Percentiles rank a stretch among this genome's conserved stretches.
These are phyloP conservation scores for Fusarium citri DNA, from an alignment of 2,329 filamentous ascomycete species.

Conservation along the genomic window DNA sequence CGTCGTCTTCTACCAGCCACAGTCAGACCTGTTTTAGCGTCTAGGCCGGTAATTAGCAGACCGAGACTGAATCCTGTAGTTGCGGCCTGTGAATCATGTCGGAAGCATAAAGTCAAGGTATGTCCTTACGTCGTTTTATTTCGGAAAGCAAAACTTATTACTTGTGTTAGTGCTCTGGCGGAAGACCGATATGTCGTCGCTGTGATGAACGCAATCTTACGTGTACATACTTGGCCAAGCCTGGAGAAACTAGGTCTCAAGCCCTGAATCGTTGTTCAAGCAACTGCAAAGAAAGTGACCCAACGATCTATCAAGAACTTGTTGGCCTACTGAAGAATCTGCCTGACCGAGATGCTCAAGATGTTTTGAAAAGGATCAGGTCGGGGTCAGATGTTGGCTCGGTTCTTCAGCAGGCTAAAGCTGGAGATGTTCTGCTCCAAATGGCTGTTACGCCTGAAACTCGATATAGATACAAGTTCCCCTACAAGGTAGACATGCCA, in stretches of 20 bases:
- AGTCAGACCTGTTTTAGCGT: accelerated
- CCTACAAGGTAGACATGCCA: slow-evolving; percentile 47
- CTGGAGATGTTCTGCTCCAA: slow-evolving; percentile 54
- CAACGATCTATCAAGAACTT: slow-evolving; percentile 31
- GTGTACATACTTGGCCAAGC: slow-evolving; percentile 36
- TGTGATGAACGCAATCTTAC: slow-evolving; percentile 21
- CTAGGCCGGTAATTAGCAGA: not conserved
- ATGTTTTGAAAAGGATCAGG: slow-evolving; percentile 52
- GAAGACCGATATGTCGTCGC: slow-evolving; percentile 41
- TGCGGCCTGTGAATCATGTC: slow-evolving; percentile 37
- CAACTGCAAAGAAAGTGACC: not conserved
- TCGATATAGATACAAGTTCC: slow-evolving; percentile 55
- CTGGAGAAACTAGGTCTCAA: slow-evolving; percentile 38
- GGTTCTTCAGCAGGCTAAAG: slow-evolving; percentile 51
- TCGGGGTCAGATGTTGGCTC: slow-evolving; percentile 47
- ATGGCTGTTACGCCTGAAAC: slow-evolving; percentile 53
- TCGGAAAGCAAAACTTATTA: not conserved
- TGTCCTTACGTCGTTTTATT: no score
- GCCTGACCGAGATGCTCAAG: slow-evolving; percentile 48
- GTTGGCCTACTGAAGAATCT: slow-evolving; percentile 29
- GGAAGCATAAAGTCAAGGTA: slow-evolving; percentile 40
- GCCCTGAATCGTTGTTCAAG: slow-evolving; percentile 7
- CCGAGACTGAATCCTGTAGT: slow-evolving; percentile 19
- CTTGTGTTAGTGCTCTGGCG: slow-evolving; percentile 43
- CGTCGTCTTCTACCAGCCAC: slow-evolving; percentile 10